Percentiles rank a stretch among this genome's conserved stretches.
These are phyloP conservation scores for Sisymbrium irio DNA, from an alignment of 345 rosid genomes.

Conservation along the genomic window DNA sequence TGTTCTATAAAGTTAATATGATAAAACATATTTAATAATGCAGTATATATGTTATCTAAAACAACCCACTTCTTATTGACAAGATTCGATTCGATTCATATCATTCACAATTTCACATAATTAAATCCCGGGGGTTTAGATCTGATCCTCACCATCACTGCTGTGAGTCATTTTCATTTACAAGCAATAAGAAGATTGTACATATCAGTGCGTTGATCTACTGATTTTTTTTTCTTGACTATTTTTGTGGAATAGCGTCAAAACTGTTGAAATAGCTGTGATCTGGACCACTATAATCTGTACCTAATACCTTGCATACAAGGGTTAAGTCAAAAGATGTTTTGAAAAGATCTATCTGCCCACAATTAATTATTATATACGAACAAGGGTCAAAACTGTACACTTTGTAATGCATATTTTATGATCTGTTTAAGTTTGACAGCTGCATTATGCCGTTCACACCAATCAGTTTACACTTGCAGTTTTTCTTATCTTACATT, in stretches of 20 bases:
- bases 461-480: constrained; percentile 9
- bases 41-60: not conserved
- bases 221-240: not conserved
- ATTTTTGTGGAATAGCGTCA: not conserved
- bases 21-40: not conserved
- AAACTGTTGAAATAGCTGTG: not conserved
- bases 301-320: constrained; percentile 24
- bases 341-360: constrained; percentile 27
- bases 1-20: not conserved
- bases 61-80: constrained; percentile 1
- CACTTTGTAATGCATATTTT: not conserved
- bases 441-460: constrained; percentile 18
- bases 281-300: not conserved
- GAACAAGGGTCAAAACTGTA: constrained; percentile 6
- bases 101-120: not conserved
- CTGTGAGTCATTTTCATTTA: constrained; percentile 2
- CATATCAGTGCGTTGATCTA: not conserved
- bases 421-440: constrained; percentile 13
- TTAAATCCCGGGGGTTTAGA: not conserved
- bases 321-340: constrained; percentile 25
- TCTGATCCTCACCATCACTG: not conserved
- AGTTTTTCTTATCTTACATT: not conserved
- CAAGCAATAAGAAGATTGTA: not conserved
- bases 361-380: constrained; percentile 6
- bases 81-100: not conserved